Evolutionary conservation across 345 rosid species (phyloP).

Genomic region (Salix suchowensis): DNA sequence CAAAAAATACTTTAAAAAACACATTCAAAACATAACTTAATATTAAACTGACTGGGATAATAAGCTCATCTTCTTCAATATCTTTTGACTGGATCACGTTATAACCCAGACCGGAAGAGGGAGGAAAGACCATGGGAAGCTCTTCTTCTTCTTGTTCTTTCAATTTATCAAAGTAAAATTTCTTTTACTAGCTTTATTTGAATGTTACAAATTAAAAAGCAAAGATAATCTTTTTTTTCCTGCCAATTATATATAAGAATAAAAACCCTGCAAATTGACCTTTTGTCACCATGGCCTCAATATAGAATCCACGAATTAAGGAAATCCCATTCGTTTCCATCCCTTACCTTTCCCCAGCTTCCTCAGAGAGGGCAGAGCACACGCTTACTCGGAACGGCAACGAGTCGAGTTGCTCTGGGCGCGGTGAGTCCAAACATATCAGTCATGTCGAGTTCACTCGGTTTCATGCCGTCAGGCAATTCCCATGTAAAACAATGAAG

Average conservation of each 20-base stretch:
- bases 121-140: background rate
- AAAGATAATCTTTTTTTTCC: too few species aligned
- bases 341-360: too few species aligned
- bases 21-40: too few species aligned
- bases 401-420: slow-evolving; percentile 60
- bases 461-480: slow-evolving; percentile 84
- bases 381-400: slow-evolving; percentile 57
- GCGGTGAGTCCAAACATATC: slow-evolving; percentile 88
- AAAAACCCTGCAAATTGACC: background rate
- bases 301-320: background rate
- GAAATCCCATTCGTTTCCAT: background rate
- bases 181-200: slow-evolving; percentile 8
- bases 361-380: slow-evolving; percentile 42
- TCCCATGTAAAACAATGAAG: slow-evolving; percentile 80
- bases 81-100: too few species aligned
- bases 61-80: too few species aligned
- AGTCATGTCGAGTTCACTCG: slow-evolving; percentile 72
- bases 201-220: background rate
- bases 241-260: too few species aligned
- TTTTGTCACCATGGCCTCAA: background rate
- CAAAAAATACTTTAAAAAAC: too few species aligned
- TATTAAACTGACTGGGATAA: too few species aligned
- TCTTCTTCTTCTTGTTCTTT: background rate
- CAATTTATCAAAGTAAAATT: background rate
- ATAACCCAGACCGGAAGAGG: too few species aligned